Evolutionary conservation across 768 basidiomycete genomes (phyloP).

Genomic region (Tricholoma flavovirens): DNA sequence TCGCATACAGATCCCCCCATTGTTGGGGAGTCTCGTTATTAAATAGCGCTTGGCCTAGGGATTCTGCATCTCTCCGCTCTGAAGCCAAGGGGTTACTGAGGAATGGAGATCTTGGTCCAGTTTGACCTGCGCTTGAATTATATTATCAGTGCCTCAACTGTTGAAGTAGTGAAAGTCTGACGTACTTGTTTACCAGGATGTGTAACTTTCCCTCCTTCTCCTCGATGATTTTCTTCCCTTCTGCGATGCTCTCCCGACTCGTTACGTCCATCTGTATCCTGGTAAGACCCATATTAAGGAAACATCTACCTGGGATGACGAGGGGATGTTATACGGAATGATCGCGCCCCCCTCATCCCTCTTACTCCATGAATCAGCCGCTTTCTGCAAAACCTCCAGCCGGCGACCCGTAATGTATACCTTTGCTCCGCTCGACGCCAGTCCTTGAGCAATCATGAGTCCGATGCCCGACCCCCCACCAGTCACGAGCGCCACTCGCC

Average conservation of each 20-base stretch:
- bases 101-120: constrained; percentile 57
- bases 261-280: constrained; percentile 69
- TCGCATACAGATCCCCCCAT: constrained; percentile 56
- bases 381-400: constrained; percentile 54
- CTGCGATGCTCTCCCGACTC: constrained; percentile 56
- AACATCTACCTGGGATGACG: neutral
- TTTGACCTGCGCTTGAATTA: constrained; percentile 60
- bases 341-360: constrained; percentile 43
- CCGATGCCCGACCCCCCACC: constrained; percentile 52
- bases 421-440: constrained; percentile 73
- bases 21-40: constrained; percentile 55
- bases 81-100: constrained; percentile 50
- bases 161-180: neutral
- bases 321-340: constrained; percentile 42
- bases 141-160: neutral
- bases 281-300: neutral
- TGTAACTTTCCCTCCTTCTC: constrained; percentile 66
- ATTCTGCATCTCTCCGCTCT: constrained; percentile 56
- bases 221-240: constrained; percentile 47
- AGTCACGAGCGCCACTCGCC: constrained; percentile 51
- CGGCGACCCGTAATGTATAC: constrained; percentile 78
- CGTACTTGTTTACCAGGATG: constrained; percentile 79
- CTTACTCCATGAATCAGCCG: constrained; percentile 42
- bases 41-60: constrained; percentile 66
- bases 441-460: constrained; percentile 63